A percentile compares a stretch with the other conserved stretches of the same genome.
phyloP scores from a whole-genome alignment of 2,329 filamentous ascomycete genomes.

The Exophiala sp. region DNA sequence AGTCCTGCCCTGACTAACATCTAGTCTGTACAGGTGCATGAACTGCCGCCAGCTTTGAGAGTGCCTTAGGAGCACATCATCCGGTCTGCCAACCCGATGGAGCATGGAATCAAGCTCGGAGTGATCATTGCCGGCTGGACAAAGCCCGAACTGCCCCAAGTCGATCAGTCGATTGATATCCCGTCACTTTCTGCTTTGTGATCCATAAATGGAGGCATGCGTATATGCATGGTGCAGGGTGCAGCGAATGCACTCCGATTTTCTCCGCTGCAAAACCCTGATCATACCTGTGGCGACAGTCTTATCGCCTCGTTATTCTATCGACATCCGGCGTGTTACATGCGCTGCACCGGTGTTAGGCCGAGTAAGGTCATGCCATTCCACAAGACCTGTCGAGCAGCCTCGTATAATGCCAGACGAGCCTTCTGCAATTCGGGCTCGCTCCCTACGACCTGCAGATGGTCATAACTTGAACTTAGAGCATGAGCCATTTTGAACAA shows the following conservation, averaged over 20 bases:
- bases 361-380: conserved; percentile 66
- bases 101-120: no score
- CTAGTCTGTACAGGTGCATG: conserved; percentile 4
- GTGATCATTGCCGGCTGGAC: no score
- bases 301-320: neutral
- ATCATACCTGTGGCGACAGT: conserved; percentile 8
- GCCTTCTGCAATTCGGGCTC: conserved; percentile 58
- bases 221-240: neutral
- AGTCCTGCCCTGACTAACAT: conserved; percentile 19
- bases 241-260: conserved; percentile 6
- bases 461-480: conserved; percentile 60
- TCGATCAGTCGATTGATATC: no score
- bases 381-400: conserved; percentile 59
- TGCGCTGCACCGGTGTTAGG: conserved; percentile 60
- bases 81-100: neutral
- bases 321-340: conserved; percentile 18
- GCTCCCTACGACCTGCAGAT: conserved; percentile 59
- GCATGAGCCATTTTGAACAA: conserved; percentile 65
- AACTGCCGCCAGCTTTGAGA: conserved; percentile 3
- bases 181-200: no score
- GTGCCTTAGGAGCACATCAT: neutral
- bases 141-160: no score
- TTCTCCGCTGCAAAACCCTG: conserved; percentile 11
- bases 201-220: no score
- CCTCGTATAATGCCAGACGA: conserved; percentile 60